A percentile compares a stretch with the other conserved stretches of the same genome.
phyloP scores from a whole-genome alignment of 1,284 basidiomycete species.

The Cystobasidium slooffiae region DNA sequence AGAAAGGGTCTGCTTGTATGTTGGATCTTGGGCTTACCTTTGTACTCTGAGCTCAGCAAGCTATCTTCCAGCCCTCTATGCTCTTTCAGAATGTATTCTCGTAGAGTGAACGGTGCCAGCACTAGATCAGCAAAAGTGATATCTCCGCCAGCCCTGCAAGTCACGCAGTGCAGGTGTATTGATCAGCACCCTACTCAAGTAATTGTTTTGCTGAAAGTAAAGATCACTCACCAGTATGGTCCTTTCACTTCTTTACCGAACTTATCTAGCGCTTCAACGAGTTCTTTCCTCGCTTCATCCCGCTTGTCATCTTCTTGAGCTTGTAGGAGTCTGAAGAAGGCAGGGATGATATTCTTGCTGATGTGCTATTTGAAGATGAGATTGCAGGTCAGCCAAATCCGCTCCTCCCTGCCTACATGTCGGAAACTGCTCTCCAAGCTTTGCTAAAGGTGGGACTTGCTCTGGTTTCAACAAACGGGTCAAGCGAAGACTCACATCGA shows the following conservation, averaged over 20 bases:
- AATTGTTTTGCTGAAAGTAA: background rate
- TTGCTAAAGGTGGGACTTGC: too few species aligned
- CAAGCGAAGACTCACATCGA: slow-evolving; percentile 43
- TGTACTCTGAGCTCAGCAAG: slow-evolving; percentile 62
- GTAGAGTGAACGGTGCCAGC: slow-evolving; percentile 46
- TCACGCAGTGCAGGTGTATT: background rate
- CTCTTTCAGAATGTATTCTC: slow-evolving; percentile 54
- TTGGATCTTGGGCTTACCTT: slow-evolving; percentile 38
- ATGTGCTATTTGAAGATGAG: too few species aligned
- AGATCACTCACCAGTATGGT: slow-evolving; percentile 34
- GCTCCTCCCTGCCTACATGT: too few species aligned
- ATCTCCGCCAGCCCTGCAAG: slow-evolving; percentile 33
- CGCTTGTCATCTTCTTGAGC: slow-evolving; percentile 47
- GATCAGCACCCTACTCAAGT: background rate
- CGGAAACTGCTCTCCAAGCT: too few species aligned
- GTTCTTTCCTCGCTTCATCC: slow-evolving; percentile 36
- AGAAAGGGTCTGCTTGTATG: background rate
- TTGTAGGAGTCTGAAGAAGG: slow-evolving; percentile 49
- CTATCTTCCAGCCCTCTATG: slow-evolving; percentile 63
- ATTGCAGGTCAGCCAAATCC: too few species aligned
- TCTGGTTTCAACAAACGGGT: too few species aligned
- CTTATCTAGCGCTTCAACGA: slow-evolving; percentile 44
- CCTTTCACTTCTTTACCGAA: slow-evolving; percentile 31
- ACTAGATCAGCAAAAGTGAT: slow-evolving; percentile 46
- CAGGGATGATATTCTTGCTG: slow-evolving; percentile 53